Base-by-base conservation (phyloP, 345 rosid species). In the Citrus hindsii region DNA sequence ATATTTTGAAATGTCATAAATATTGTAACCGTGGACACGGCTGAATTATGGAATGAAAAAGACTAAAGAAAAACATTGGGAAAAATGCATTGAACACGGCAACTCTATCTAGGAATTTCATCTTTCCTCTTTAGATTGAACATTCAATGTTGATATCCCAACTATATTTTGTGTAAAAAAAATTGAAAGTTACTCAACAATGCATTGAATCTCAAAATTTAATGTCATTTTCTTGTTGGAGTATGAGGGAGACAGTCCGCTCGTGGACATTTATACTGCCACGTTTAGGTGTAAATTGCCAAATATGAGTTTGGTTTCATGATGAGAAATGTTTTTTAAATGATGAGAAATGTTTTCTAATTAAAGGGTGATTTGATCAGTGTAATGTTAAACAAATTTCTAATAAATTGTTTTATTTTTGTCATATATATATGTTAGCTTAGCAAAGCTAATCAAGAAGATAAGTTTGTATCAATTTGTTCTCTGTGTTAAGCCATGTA, bases 201-300 rank as follows among this genome's bases (percentile, higher is more conserved):
- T 75, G 65, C 78, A 63, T 75, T 46, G 78, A 48, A 75, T 40
- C 77, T 63, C 61, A 62, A 42, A 4, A 25, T 42, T 55, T 12
- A 28, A 46, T 63, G 61, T 81, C 86, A 62, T 64, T 76, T 63
- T 78, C 79, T 78, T 82, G 85, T 78, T 79, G 75, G 79, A 69
- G 87, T 79, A 70, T 21, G 84, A 80, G 77, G 89, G 85, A 66
- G 89, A 87, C 90, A 87, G 74, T 6, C 76, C 88, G 48, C 84
- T 82, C 84, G 86, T 89, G 88, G 78, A 24, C 71, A 75, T 51
- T 10, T 65, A 58, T 56, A 61, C 25, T 3, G 74, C 81, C 85
- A 80, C 83, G 86, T 84, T 80, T 53, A 24, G 32, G 64, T 62
- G 60, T 27, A 38, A 69, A 76, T 72, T 77, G 66, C 68, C 77